These are phyloP conservation scores for Atkinsonella texensis DNA, from an alignment of 2,329 filamentous ascomycete species.

Conservation along the genomic window DNA sequence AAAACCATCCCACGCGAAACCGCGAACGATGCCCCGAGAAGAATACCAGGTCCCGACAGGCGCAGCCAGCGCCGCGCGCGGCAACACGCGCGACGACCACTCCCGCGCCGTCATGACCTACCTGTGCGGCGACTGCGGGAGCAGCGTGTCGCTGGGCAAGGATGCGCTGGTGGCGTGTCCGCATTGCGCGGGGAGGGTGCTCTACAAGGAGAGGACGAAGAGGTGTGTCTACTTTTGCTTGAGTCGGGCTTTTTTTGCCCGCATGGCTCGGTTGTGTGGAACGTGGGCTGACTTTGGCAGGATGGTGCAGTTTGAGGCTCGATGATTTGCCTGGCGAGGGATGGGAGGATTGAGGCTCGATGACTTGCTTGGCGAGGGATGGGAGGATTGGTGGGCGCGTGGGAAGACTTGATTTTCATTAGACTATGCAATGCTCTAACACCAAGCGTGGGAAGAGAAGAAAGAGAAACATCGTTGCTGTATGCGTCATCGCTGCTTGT, in stretches of 20 bases:
- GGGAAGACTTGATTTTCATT: too few relatives aligned
- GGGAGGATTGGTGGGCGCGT: too few relatives aligned
- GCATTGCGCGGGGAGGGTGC: conserved; percentile 76
- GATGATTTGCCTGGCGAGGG: conserved; percentile 33
- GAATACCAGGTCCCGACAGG: conserved; percentile 61
- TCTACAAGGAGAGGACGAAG: conserved; percentile 98
- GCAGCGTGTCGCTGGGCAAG: conserved; percentile 26
- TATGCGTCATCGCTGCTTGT: conserved; percentile 25
- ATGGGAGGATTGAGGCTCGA: too few relatives aligned
- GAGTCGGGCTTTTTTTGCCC: too few relatives aligned
- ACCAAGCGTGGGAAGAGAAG: too few relatives aligned
- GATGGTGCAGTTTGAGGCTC: conserved; percentile 97
- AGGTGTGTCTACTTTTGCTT: conserved; percentile 54
- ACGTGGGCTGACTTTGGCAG: conserved; percentile 34
- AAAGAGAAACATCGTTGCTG: too few relatives aligned
- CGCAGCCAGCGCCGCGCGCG: conserved; percentile 27
- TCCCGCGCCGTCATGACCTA: conserved; percentile 27
- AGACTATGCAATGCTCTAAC: not conserved
- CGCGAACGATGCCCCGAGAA: conserved; percentile 51
- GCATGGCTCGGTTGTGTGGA: too few relatives aligned
- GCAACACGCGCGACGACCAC: conserved; percentile 27
- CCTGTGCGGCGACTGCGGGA: conserved; percentile 32
- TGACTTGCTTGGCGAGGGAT: too few relatives aligned
- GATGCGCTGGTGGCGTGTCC: conserved; percentile 38
- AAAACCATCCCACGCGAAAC: too few relatives aligned